A percentile compares a stretch with the other conserved stretches of the same genome.
Evolutionary conservation across 805 yeast species (phyloP).

Genomic region (Candida takata): DNA sequence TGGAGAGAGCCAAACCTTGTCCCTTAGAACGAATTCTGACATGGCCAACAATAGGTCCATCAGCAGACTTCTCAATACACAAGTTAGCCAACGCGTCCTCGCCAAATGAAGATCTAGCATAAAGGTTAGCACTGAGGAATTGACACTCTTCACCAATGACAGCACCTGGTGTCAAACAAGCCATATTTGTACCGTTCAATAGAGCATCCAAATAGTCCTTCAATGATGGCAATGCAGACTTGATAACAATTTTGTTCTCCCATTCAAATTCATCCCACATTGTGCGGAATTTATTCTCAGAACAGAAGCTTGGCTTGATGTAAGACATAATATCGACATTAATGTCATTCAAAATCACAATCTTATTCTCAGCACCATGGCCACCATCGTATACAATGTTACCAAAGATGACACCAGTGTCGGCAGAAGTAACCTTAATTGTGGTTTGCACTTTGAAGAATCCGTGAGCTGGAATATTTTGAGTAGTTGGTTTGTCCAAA

Average conservation of each 20-base stretch:
- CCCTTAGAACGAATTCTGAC: constrained; percentile 96
- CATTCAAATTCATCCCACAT: constrained; percentile 99
- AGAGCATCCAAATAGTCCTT: constrained; percentile 73
- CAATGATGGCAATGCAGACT: constrained; percentile 54
- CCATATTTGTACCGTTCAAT: constrained; percentile 85
- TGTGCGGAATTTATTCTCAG: constrained; percentile 84
- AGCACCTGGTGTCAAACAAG: constrained; percentile 87
- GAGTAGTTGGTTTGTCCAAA: constrained; percentile 82
- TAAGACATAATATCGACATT: constrained; percentile 97
- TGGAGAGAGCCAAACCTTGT: constrained; percentile 89
- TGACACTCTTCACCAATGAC: constrained; percentile 84
- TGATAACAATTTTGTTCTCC: constrained; percentile 63
- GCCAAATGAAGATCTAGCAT: constrained; percentile 89
- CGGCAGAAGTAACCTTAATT: constrained; percentile 92
- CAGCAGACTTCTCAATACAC: constrained; percentile 76
- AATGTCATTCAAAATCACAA: constrained; percentile 88
- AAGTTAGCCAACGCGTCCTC: constrained; percentile 96
- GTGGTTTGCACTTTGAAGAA: constrained; percentile 87
- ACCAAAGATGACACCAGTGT: constrained; percentile 97
- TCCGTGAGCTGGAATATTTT: constrained; percentile 95
- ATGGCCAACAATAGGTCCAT: constrained; percentile 81
- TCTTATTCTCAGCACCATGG: constrained; percentile 81
- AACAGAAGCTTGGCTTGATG: constrained; percentile 88
- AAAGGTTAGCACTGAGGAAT: constrained; percentile 89
- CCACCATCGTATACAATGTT: constrained; percentile 95